These are phyloP conservation scores for Paramecium sonneborni DNA, from an alignment of 73 alveolate species.

Conservation along the genomic window DNA sequence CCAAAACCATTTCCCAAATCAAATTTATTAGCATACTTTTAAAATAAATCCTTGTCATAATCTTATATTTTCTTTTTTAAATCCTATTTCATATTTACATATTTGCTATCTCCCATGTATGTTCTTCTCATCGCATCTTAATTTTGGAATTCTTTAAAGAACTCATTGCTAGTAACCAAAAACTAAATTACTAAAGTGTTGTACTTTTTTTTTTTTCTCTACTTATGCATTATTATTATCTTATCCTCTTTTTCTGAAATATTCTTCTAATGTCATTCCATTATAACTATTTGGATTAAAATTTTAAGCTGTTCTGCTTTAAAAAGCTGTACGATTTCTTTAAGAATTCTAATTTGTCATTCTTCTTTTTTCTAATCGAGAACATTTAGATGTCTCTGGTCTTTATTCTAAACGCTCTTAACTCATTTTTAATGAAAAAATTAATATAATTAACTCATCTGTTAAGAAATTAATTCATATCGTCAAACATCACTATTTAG, in stretches of 20 bases:
- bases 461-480: not conserved
- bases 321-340: not conserved
- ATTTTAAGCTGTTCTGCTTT: not conserved
- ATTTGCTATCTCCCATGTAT: not conserved
- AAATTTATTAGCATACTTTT: constrained; percentile 52
- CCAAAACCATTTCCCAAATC: constrained; percentile 9
- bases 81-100: not conserved
- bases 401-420: constrained; percentile 16
- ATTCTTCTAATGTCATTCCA: constrained; percentile 7
- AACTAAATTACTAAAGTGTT: not conserved
- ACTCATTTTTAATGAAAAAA: constrained; percentile 19
- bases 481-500: too few species aligned
- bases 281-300: not conserved
- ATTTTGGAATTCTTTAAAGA: not conserved
- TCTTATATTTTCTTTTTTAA: not conserved
- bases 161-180: not conserved
- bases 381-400: constrained; percentile 53
- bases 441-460: not conserved
- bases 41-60: constrained; percentile 21
- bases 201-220: not conserved
- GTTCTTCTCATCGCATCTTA: constrained; percentile 2
- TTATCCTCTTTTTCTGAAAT: not conserved
- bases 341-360: constrained; percentile 19
- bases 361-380: constrained; percentile 40
- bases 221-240: not conserved